Conservation (phyloP, 441 rosid genomes). For the Rhodomyrtus psidioides region DNA sequence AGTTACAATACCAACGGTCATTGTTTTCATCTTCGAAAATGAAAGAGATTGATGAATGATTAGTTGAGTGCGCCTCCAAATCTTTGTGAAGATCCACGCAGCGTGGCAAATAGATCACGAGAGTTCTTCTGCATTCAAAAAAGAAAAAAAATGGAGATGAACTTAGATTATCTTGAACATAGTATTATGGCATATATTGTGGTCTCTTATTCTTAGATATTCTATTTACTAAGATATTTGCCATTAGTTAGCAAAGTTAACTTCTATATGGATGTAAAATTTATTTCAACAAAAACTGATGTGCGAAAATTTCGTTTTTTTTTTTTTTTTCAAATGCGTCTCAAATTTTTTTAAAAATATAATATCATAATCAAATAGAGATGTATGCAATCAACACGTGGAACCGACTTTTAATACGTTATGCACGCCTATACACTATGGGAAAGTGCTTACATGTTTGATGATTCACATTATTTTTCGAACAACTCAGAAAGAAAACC, state of each 20-base stretch:
- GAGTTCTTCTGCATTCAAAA: background rate
- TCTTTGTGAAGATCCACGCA: background rate
- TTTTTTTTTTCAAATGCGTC: too few relatives aligned
- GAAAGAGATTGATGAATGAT: background rate
- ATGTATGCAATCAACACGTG: background rate
- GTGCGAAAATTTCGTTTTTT: too few relatives aligned
- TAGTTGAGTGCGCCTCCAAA: background rate
- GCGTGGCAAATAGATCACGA: background rate
- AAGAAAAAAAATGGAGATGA: background rate
- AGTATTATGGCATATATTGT: background rate
- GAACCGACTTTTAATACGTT: background rate
- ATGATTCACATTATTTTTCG: background rate
- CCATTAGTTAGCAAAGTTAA: background rate
- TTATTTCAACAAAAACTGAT: background rate
- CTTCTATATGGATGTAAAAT: background rate
- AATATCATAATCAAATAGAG: too few relatives aligned
- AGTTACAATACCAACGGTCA: background rate
- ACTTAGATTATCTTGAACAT: background rate
- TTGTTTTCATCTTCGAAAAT: background rate
- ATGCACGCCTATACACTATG: background rate
- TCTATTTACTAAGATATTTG: background rate
- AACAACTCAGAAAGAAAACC: background rate
- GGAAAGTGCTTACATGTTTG: background rate
- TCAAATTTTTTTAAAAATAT: too few relatives aligned
- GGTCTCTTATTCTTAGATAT: background rate